These are phyloP conservation scores for Chamaenerion angustifolium DNA, from an alignment of 345 rosid genomes.

Conservation along the genomic window DNA sequence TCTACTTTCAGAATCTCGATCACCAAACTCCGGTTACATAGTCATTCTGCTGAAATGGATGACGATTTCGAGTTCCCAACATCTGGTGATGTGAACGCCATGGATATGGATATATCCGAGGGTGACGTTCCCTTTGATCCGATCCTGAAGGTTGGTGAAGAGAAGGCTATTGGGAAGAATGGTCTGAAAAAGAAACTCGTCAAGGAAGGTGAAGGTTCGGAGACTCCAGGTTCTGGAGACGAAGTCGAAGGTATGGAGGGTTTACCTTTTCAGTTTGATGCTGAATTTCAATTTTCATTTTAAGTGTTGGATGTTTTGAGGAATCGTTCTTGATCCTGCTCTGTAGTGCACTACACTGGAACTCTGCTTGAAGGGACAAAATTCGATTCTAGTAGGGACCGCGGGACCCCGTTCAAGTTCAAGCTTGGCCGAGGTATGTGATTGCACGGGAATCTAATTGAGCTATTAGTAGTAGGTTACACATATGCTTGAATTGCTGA, in stretches of 20 bases:
- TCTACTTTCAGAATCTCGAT: too few relatives aligned
- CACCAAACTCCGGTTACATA: too few relatives aligned
- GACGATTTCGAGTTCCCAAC: constrained; percentile 29
- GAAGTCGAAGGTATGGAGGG: constrained; percentile 33
- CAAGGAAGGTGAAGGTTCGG: constrained; percentile 6
- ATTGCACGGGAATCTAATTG: neutral
- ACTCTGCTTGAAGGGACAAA: constrained; percentile 70
- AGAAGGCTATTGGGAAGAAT: constrained; percentile 33
- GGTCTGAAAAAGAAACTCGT: constrained; percentile 37
- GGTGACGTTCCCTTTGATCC: constrained; percentile 1
- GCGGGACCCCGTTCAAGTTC: constrained; percentile 71
- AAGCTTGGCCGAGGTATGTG: constrained; percentile 63
- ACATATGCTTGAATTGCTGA: too few relatives aligned
- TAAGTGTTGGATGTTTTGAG: too few relatives aligned
- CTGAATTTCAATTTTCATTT: too few relatives aligned
- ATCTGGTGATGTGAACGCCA: constrained; percentile 2
- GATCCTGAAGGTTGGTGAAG: constrained; percentile 17
- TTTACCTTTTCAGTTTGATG: neutral
- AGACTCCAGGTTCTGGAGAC: constrained; percentile 24
- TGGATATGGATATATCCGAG: constrained; percentile 12
- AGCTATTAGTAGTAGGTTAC: too few relatives aligned
- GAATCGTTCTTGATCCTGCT: neutral
- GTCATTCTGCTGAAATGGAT: constrained; percentile 13
- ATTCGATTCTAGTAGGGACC: constrained; percentile 71
- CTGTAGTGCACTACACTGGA: constrained; percentile 25